Percentiles rank a stretch among this genome's conserved stretches.
Conservation (phyloP, 768 basidiomycete genomes). For the Obba rivulosa region DNA sequence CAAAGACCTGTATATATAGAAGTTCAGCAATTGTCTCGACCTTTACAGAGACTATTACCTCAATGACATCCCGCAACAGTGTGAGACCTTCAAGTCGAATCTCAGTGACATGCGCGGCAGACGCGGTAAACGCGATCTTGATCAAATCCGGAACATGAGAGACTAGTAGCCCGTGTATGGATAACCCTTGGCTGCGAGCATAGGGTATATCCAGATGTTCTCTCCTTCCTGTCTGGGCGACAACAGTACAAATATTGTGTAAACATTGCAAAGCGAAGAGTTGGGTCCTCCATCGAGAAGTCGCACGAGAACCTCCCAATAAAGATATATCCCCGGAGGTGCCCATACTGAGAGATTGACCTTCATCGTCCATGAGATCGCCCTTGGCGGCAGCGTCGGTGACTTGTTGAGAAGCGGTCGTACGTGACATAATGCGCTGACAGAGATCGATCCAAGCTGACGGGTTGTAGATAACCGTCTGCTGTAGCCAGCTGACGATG, state of each 20-base stretch:
- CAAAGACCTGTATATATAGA: conserved; percentile 67
- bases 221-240: conserved; percentile 62
- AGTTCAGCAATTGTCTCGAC: neutral
- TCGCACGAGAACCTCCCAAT: conserved; percentile 38
- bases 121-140: conserved; percentile 96
- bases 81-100: conserved; percentile 88
- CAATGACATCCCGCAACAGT: conserved; percentile 87
- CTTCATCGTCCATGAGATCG: conserved; percentile 82
- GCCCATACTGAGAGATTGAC: conserved; percentile 77
- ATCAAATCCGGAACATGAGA: conserved; percentile 90
- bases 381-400: conserved; percentile 52
- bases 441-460: conserved; percentile 98
- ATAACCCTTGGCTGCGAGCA: conserved; percentile 57
- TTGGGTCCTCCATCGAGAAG: conserved; percentile 94
- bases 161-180: conserved; percentile 62
- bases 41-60: conserved; percentile 45
- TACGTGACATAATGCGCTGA: conserved; percentile 93
- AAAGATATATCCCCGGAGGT: conserved; percentile 37
- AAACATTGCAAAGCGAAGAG: conserved; percentile 90
- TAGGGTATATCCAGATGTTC: conserved; percentile 82
- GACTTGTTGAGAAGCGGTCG: conserved; percentile 77
- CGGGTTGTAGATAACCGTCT: conserved; percentile 89
- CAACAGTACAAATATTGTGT: conserved; percentile 79
- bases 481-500: conserved; percentile 90
- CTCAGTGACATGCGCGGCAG: conserved; percentile 93